Conservation (phyloP, 1,139 yeast genomes). For the Sugiyamaella castrensis region DNA sequence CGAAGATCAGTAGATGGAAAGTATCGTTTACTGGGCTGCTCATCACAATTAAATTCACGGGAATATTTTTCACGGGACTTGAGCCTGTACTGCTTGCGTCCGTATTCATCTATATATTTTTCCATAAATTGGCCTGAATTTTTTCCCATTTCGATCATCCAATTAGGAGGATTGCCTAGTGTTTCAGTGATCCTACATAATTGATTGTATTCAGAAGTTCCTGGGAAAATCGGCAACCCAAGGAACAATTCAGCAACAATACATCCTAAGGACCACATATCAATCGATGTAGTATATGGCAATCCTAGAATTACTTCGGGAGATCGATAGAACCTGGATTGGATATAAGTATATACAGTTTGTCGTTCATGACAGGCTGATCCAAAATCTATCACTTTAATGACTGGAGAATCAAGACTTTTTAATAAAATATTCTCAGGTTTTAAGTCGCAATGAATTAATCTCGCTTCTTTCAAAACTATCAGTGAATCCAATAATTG, state of each 20-base stretch:
- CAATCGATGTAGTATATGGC: constrained; percentile 84
- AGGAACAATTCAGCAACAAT: constrained; percentile 89
- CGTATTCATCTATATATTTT: constrained; percentile 41
- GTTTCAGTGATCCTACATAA: constrained; percentile 77
- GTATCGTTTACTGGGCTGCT: constrained; percentile 80
- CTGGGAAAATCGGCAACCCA: constrained; percentile 94
- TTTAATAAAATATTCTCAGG: constrained; percentile 90
- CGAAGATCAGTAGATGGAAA: constrained; percentile 69
- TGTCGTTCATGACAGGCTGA: constrained; percentile 92
- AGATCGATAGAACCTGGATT: constrained; percentile 90
- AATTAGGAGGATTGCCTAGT: constrained; percentile 84
- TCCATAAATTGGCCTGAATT: constrained; percentile 69
- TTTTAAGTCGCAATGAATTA: constrained; percentile 94
- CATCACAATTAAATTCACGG: constrained; percentile 53
- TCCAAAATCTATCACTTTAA: constrained; percentile 95
- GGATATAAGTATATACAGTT: constrained; percentile 89
- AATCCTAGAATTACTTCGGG: constrained; percentile 94
- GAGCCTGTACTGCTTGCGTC: constrained; percentile 44
- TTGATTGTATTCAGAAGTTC: constrained; percentile 91
- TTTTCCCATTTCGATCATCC: constrained; percentile 97
- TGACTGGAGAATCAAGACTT: constrained; percentile 78
- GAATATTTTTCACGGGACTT: constrained; percentile 61
- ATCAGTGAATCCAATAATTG: constrained; percentile 81
- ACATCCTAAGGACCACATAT: constrained; percentile 98
- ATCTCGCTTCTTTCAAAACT: constrained; percentile 74